Conservation (phyloP, 192 early-diverging fungal genomes). For the Geosiphon pyriformis region DNA sequence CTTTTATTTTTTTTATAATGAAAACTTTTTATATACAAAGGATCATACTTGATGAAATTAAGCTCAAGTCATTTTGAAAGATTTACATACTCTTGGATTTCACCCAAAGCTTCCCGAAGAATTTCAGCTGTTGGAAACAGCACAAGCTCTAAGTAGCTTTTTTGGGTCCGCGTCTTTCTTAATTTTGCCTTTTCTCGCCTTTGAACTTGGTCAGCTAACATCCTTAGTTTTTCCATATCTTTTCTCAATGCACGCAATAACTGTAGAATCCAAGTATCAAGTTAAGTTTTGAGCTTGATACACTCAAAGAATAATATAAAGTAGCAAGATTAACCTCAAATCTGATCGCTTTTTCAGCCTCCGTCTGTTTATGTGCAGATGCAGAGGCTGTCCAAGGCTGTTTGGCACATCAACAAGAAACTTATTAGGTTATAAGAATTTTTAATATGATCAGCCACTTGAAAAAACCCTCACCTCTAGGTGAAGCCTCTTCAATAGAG, state of each 20-base stretch:
- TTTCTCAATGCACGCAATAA: slow-evolving; percentile 50
- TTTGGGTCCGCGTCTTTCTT: slow-evolving; percentile 49
- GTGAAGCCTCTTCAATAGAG: slow-evolving; percentile 91
- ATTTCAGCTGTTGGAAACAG: slow-evolving; percentile 69
- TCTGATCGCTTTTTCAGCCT: slow-evolving; percentile 67
- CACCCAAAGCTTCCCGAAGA: slow-evolving; percentile 57
- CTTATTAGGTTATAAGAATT: too few species aligned
- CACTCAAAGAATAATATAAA: not conserved
- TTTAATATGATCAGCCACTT: too few species aligned
- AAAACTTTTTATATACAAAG: not conserved
- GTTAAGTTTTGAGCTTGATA: not conserved
- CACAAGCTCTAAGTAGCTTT: slow-evolving; percentile 58
- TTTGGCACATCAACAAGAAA: not conserved
- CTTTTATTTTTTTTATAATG: slow-evolving; percentile 12
- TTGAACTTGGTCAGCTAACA: slow-evolving; percentile 75
- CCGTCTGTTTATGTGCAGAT: slow-evolving; percentile 68
- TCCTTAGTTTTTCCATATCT: slow-evolving; percentile 84
- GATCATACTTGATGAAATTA: too few species aligned
- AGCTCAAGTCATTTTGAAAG: not conserved
- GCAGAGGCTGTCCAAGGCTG: slow-evolving; percentile 89
- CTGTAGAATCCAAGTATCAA: slow-evolving; percentile 26
- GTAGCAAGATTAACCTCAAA: slow-evolving; percentile 41
- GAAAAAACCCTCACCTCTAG: slow-evolving; percentile 60
- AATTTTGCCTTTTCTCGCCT: slow-evolving; percentile 69
- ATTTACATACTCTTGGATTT: slow-evolving; percentile 53